Base-by-base conservation (phyloP, 257 asterid genomes). In the Solanum lignicaule region DNA sequence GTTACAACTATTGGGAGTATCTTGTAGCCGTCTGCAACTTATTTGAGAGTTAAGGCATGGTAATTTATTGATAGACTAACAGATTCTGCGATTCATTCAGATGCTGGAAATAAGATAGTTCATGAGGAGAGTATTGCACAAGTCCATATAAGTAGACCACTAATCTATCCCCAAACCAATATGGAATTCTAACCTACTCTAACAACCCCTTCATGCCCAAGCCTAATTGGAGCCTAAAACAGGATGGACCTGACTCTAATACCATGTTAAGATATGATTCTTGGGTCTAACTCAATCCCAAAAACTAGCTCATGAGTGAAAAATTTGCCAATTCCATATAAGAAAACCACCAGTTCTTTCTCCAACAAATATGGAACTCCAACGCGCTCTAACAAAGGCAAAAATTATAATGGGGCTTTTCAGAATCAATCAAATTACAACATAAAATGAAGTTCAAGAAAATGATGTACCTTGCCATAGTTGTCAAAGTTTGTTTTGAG, bases 401-500 rank as follows among this genome's bases (percentile, higher is more conserved):
- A 39, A 46, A 13, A 13, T 46, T 46, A 46, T 13, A 46, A 46
- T 46, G 16, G 16, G 55, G 55, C 55, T 43, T 43, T 43, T 43
- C 55, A 46, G 55, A 46, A 5, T 46, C 55, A 0, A 46, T 13
- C 55, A 46, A 46, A 13, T 13, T 46, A 14, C 55, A 46, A 46
- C 18, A 46, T 13, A 46, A 43, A 13, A 46, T 12, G 5, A 46
- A 4, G 18, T 66, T 72, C 66, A n/a, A 58, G 43, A 23, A 3
- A 2, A 36, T 35, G 1, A 14, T 46, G 27, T 91, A 94, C 98
- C 97, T 92, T 94, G 89, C 92, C 97, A 35, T 92, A 95, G 62
- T 94, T 94, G 2, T 0, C 52, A 43, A 95, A 95, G 71, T 95
- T 95, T 0, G 95, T 91, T 87, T 91, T 95, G 86, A 95, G 94